Percentiles rank a stretch among this genome's conserved stretches.
Conservation (phyloP, 495 filamentous ascomycete species). For the Parachaetomium inaequale region DNA sequence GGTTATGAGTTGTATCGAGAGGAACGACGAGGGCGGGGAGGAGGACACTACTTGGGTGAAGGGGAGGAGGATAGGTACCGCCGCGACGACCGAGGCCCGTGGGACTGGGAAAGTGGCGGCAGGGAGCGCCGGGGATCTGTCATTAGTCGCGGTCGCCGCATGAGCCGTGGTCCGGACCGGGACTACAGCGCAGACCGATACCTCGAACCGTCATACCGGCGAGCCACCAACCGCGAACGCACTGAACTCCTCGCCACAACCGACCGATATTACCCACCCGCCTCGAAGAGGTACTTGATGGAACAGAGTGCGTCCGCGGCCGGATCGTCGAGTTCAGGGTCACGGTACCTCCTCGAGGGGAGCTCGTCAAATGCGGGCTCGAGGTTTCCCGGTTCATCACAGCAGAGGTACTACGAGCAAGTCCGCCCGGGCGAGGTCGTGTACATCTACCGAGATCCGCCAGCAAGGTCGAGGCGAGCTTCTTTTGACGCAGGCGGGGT, state of each 20-base stretch:
- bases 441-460: conserved; percentile 14
- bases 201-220: not conserved
- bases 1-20: too few relatives aligned
- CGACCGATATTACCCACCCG: conserved; percentile 15
- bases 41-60: too few relatives aligned
- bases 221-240: not conserved
- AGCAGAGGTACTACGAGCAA: conserved; percentile 7
- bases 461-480: conserved; percentile 1
- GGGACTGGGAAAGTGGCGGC: not conserved
- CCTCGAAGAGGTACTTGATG: conserved; percentile 10
- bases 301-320: not conserved
- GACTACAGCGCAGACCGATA: not conserved
- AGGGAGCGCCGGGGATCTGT: not conserved
- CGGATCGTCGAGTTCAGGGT: not conserved
- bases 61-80: too few relatives aligned
- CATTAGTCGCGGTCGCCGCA: not conserved
- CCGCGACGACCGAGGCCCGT: too few relatives aligned
- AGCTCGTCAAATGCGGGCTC: not conserved
- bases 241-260: not conserved
- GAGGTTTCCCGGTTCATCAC: not conserved
- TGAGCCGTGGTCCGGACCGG: not conserved
- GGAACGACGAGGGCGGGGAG: not conserved
- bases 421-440: conserved; percentile 2
- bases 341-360: not conserved
- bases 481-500: conserved; percentile 6